A percentile compares a stretch with the other conserved stretches of the same genome.
Evolutionary conservation across 1,284 basidiomycete genomes (phyloP).

Genomic region (Mycena sp.): DNA sequence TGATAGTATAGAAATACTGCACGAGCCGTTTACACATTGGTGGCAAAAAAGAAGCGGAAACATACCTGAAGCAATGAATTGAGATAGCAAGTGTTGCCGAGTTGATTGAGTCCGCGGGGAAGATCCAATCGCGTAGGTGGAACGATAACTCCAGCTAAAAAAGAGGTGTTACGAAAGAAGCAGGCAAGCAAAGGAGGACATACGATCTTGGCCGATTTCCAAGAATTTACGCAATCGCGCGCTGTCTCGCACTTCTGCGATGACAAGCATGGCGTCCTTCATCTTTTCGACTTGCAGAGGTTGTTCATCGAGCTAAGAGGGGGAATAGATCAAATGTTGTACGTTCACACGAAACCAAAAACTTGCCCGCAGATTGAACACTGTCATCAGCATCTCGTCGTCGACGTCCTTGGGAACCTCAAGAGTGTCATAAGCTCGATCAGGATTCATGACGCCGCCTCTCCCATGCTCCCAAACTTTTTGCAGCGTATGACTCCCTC

Average conservation of each 20-base stretch:
- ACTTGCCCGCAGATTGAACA: slow-evolving; percentile 79
- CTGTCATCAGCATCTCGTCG: slow-evolving; percentile 78
- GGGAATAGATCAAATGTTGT: slow-evolving; percentile 4
- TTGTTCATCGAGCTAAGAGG: slow-evolving; percentile 71
- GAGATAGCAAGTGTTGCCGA: slow-evolving; percentile 94
- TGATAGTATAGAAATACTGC: slow-evolving; percentile 96
- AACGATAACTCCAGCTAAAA: slow-evolving; percentile 68
- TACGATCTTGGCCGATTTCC: slow-evolving; percentile 76
- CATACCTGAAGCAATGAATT: slow-evolving; percentile 85
- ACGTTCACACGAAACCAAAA: background rate
- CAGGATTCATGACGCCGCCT: slow-evolving; percentile 71
- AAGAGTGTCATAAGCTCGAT: slow-evolving; percentile 77
- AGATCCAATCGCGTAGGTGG: slow-evolving; percentile 66
- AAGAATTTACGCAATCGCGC: slow-evolving; percentile 74
- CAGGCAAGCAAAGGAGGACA: slow-evolving; percentile 41
- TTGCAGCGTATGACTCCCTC: slow-evolving; percentile 59
- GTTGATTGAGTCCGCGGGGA: slow-evolving; percentile 90
- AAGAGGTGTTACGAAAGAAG: background rate
- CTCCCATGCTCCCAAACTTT: slow-evolving; percentile 63
- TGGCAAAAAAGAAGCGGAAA: slow-evolving; percentile 3
- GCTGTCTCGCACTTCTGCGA: slow-evolving; percentile 79
- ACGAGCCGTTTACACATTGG: slow-evolving; percentile 12
- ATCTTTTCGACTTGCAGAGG: slow-evolving; percentile 69
- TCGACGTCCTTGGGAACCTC: slow-evolving; percentile 74
- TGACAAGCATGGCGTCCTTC: slow-evolving; percentile 72